phyloP scores from a whole-genome alignment of 495 filamentous ascomycete species.

The Penicillium argentinense region DNA sequence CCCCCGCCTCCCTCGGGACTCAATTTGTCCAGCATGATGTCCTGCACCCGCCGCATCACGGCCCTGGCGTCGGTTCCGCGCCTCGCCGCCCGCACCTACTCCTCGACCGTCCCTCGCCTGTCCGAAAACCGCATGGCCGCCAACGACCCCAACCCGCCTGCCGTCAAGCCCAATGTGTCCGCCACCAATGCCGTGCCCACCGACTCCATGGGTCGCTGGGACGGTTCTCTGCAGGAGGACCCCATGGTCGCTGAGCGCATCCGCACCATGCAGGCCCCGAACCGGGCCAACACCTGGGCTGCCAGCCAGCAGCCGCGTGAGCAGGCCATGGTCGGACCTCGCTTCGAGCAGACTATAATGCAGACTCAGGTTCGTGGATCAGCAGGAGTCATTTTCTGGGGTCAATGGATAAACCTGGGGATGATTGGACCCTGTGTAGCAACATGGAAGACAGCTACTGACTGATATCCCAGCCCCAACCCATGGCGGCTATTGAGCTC shows the following conservation, averaged over 20 bases:
- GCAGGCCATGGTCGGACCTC: constrained; percentile 83
- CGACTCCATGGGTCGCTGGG: constrained; percentile 42
- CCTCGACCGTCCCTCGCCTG: constrained; percentile 48
- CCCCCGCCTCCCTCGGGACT: constrained; percentile 18
- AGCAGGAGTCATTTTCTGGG: no score
- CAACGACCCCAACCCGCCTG: constrained; percentile 54
- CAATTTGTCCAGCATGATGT: constrained; percentile 53
- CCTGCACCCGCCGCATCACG: constrained; percentile 52
- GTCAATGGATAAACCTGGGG: no score
- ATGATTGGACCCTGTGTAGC: no score
- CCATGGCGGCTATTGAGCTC: constrained; percentile 86
- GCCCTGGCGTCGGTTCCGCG: constrained; percentile 36
- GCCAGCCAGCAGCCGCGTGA: constrained; percentile 76
- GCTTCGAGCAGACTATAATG: constrained; percentile 96
- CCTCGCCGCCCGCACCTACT: constrained; percentile 42
- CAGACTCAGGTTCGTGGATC: constrained; percentile 76
- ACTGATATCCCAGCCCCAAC: constrained; percentile 64
- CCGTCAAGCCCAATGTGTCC: constrained; percentile 52
- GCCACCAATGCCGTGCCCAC: constrained; percentile 61
- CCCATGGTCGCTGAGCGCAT: constrained; percentile 59
- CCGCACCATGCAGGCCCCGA: constrained; percentile 77
- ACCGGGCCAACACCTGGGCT: constrained; percentile 78
- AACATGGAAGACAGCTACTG: no score
- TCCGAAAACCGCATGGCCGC: constrained; percentile 51
- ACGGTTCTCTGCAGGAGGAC: constrained; percentile 54